Base-by-base conservation (phyloP, 805 yeast genomes). In the Barnettozyma vustinii region DNA sequence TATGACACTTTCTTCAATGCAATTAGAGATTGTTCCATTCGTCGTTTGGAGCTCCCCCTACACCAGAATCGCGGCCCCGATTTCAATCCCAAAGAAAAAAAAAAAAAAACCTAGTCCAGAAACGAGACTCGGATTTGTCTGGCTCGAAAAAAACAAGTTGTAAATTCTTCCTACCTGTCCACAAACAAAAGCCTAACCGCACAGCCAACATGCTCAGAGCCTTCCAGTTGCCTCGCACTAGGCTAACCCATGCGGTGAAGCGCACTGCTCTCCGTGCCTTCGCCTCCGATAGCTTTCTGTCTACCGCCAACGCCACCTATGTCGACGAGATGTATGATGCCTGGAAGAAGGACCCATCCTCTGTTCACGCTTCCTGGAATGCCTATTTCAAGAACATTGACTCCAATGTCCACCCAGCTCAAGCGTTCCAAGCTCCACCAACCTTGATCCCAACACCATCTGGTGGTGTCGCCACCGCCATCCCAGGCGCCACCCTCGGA, bases 281-380 rank as follows among this genome's bases (percentile, higher is more conserved):
- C 16, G 44, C 55, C 23, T 44, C 52, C 9, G 99, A 94, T 71
- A 76, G 81, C 39, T 94, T 94, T 69, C 71, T 91, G 58, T 87
- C 86, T 58, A 80, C 94, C 52, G 81, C 82, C 66, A 87, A 87
- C 69, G 94, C 96, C 54, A 82, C 83, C 62, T 94, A 94, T 70
- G 87, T 94, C 60, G 99, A 94, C 69, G 97, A 94, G 74, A 94
- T 94, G 99, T 94, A 90, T 70, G 81, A 81, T 55, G 91, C 96
- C 45, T 94, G 98, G 98, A 78, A 81, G 62, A 69, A 80, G 56
- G 99, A 94, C 67, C 99, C 98, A 27, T 54, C 74, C 40, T 81
- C 92, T 47, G 99, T 94, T 40, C 99, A 94, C 68, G 84, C 83
- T 37, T 91, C 97, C 21, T 94, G 99, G 99, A 85, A 89, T 66